Base-by-base conservation (phyloP, 768 basidiomycete species). In the Panaeolus cyanescens region DNA sequence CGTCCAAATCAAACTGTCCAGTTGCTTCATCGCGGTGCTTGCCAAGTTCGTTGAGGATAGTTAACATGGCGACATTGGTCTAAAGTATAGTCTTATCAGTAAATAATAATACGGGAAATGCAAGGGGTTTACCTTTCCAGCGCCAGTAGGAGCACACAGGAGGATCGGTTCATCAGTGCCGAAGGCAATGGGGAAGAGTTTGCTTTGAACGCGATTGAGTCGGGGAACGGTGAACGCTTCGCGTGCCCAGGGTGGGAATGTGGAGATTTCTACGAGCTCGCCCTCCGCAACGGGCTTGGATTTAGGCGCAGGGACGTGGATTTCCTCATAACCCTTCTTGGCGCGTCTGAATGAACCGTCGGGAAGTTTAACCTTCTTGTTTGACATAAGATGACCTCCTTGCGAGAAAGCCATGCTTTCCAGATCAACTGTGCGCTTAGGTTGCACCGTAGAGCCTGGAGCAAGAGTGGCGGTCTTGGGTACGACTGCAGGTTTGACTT, bases 11-110 rank as follows among this genome's bases (percentile, higher is more conserved):
- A 69, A 97, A 92, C 9, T 76, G 74, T 34, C 93, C 93, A 0
- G 92, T 91, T 17, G 80, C 81, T 42, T 91, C 89, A 69, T 96
- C 86, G n/a, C 94, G 88, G 73, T 91, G 88, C 69, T 97, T 96
- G 32, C 83, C 78, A 22, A 99, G 84, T 68, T 97, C 94, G 71
- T 94, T 92, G 25, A 99, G 85, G 64, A 99, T 91, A 0, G 95
- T 88, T 10, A 99, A 82, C 86, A 99, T 93, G 32, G 97, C 97
- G 31, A 99, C 96, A 68, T 99, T 99, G 17, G 97, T 99, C 96
- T 97, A 65, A 1, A 56, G 61, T 59, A 40, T 36, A 13, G 4
- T 58, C 73, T 36, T 74, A 55, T 63, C 65, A 66, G 56, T 22
- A 55, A 55, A 32, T 28, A 34, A 58, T 3, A 61, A n/a, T 37